Conservation (phyloP, 805 yeast species). For the Yamadazyma olivae region DNA sequence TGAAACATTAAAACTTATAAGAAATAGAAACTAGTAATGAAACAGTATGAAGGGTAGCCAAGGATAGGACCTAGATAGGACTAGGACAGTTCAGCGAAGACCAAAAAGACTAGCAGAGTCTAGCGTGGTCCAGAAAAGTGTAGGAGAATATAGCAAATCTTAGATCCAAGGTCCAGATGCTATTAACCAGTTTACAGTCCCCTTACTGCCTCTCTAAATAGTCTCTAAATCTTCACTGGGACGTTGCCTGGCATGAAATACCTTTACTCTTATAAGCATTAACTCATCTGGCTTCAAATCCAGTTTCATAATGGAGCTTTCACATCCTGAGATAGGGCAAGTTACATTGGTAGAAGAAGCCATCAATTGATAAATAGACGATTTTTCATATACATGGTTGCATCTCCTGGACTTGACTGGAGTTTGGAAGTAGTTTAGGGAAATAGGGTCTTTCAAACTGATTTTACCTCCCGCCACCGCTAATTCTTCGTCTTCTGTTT, state of each 20-base stretch:
- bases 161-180: too few relatives aligned
- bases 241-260: conserved; percentile 3
- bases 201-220: too few relatives aligned
- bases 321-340: conserved; percentile 66
- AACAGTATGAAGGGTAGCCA: too few relatives aligned
- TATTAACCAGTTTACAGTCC: too few relatives aligned
- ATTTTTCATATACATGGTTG: conserved; percentile 59
- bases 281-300: conserved; percentile 48
- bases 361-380: conserved; percentile 36
- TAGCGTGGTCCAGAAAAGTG: too few relatives aligned
- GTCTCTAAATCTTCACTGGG: too few relatives aligned
- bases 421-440: conserved; percentile 45
- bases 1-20: too few relatives aligned
- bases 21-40: too few relatives aligned
- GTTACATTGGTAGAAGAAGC: conserved; percentile 7
- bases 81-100: too few relatives aligned
- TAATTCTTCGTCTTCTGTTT: conserved; percentile 51
- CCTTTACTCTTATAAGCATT: conserved; percentile 51
- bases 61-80: too few relatives aligned
- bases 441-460: conserved; percentile 67
- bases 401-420: conserved; percentile 61
- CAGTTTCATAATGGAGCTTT: conserved; percentile 23
- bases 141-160: too few relatives aligned
- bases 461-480: conserved; percentile 68
- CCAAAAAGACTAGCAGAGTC: too few relatives aligned